Evolutionary conservation across 345 rosid genomes (phyloP), one percentile per base, ranked within the genome.

Genomic region (Populus tremula): DNA sequence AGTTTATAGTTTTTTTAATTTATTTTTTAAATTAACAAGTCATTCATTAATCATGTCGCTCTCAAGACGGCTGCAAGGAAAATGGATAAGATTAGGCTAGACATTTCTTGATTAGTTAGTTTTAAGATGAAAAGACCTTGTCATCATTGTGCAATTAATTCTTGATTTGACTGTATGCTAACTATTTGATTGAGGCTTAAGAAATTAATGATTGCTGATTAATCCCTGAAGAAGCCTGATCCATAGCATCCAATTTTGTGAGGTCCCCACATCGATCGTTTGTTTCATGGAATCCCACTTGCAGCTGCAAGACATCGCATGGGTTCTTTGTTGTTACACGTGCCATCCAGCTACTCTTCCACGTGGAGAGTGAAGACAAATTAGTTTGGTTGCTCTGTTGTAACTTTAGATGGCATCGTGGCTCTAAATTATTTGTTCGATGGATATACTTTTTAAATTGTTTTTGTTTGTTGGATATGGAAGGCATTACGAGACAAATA

Each of bases 311-410:
- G 31, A 5, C 25, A 61, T 20, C 11, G 61, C 56, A 56, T 27
- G 29, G 29, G 16, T 11, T 45, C 1, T 12, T 4, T 16, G 53
- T 45, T 23, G 25, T 56, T 21, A 29, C n/a, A 11, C 9, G 23
- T 59, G 5, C 14, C 14, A 21, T 29, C 65, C 31, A 5, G 2
- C 1, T 5, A 18, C 2, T 9, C 9, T 0, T 67, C 74, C 82
- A 79, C 76, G 76, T 85, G 67, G 53, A 35, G 12, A 0, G 16
- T 17, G 12, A 54, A n/a, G 81, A 76, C 86, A 80, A 85, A 79
- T 45, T 71, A 80, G 80, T 62, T 56, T 12, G 66, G 41, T 53
- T 49, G n/a, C 47, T 47, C 17, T 67, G 76, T 56, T n/a, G 10
- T 10, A 2, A 9, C 12, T 39, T 10, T 25, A 12, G n/a, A 11